Percentiles rank a stretch among this genome's conserved stretches.
Evolutionary conservation across 148 eudicot species (phyloP).

Genomic region (Nyssa sinensis): DNA sequence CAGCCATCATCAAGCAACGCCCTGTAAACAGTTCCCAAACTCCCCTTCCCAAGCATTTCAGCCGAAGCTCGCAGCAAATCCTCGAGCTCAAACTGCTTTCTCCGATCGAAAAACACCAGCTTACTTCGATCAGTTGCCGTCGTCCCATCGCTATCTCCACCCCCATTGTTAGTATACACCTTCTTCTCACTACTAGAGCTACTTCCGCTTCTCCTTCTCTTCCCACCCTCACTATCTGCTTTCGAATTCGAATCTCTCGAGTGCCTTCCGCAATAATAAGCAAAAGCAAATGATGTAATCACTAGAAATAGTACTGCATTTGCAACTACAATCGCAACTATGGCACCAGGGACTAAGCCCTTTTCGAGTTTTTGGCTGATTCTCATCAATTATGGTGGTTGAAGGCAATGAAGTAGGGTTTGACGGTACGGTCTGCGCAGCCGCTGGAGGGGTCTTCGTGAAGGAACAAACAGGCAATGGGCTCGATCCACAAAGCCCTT

Average conservation of each 20-base stretch:
- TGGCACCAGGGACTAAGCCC: constrained; percentile 45
- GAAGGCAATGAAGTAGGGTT: constrained; percentile 58
- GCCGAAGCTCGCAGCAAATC: constrained; percentile 89
- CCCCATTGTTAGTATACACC: constrained; percentile 51
- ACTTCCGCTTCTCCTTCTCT: constrained; percentile 73
- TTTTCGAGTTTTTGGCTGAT: constrained; percentile 18
- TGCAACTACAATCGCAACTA: constrained; percentile 48
- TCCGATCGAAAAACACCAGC: constrained; percentile 74
- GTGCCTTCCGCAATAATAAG: constrained; percentile 50
- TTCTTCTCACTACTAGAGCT: constrained; percentile 64
- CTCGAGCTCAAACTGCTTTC: constrained; percentile 78
- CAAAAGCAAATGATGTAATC: constrained; percentile 35
- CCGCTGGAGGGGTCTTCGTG: constrained; percentile 19
- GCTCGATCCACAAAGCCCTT: constrained; percentile 57
- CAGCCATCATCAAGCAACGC: constrained; percentile 85
- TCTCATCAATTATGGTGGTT: constrained; percentile 4
- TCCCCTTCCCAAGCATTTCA: constrained; percentile 96
- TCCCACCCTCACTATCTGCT: constrained; percentile 44
- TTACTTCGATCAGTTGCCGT: constrained; percentile 56
- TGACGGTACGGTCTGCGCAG: constrained; percentile 59
- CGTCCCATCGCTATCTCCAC: constrained; percentile 64
- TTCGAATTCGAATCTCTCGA: constrained; percentile 30
- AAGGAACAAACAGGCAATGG: constrained; percentile 56
- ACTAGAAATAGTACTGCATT: constrained; percentile 46
- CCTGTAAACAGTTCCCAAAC: constrained; percentile 78